Evolutionary conservation across 306 rosid species (phyloP).

Genomic region (Cucurbita ficifolia): DNA sequence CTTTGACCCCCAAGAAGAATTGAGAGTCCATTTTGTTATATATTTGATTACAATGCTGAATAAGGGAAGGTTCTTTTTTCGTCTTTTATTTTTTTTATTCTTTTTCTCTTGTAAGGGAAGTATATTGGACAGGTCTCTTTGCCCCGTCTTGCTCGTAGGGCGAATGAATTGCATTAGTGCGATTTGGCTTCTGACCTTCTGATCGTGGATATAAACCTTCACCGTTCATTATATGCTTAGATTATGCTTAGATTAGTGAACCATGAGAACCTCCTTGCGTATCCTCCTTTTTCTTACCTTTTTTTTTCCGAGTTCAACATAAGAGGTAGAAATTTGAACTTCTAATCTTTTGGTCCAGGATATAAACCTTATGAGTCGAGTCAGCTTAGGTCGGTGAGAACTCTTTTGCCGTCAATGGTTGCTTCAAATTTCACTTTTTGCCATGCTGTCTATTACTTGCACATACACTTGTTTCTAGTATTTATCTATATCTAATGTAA

Average conservation of each 20-base stretch:
- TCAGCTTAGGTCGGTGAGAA: neutral
- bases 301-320: neutral
- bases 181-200: too few relatives aligned
- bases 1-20: neutral
- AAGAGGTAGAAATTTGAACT: neutral
- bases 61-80: neutral
- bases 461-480: neutral
- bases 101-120: neutral
- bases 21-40: conserved; percentile 6
- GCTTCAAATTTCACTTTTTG: neutral
- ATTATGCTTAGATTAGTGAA: neutral
- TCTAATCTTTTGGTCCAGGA: neutral
- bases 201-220: too few relatives aligned
- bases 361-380: neutral
- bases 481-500: neutral
- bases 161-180: too few relatives aligned
- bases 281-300: neutral
- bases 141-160: too few relatives aligned
- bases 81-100: neutral
- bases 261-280: neutral
- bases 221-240: too few relatives aligned
- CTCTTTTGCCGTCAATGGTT: neutral
- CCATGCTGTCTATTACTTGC: neutral
- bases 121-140: neutral
- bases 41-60: neutral